Evolutionary conservation across 2,329 filamentous ascomycete genomes (phyloP).

Genomic region (Cladosporium phlei): DNA sequence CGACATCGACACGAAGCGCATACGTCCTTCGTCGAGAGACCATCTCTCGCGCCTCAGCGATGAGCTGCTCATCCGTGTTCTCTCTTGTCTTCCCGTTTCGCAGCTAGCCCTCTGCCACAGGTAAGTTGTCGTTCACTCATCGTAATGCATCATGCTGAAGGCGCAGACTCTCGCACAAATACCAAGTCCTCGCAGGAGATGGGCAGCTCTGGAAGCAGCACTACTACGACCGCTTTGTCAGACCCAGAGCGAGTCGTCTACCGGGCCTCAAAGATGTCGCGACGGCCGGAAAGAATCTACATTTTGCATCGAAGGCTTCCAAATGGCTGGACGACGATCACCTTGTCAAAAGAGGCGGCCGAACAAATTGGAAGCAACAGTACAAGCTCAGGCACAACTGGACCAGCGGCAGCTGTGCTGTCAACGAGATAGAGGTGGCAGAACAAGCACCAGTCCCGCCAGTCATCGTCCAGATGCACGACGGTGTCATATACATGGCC

Average conservation of each 20-base stretch:
- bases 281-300: constrained; percentile 34
- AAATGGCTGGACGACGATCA: constrained; percentile 60
- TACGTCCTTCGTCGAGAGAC: constrained; percentile 40
- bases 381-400: constrained; percentile 90
- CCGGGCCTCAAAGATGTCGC: constrained; percentile 55
- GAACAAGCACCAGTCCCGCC: constrained; percentile 51
- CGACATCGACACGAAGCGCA: constrained; percentile 9
- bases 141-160: constrained; percentile 32
- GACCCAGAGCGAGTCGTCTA: constrained; percentile 71
- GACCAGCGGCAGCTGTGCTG: constrained; percentile 73
- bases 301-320: constrained; percentile 53
- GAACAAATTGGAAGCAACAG: constrained; percentile 78
- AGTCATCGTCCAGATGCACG: constrained; percentile 69
- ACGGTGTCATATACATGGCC: constrained; percentile 72
- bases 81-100: constrained; percentile 67
- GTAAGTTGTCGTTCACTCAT: constrained; percentile 33
- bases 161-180: constrained; percentile 67
- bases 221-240: constrained; percentile 83
- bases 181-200: constrained; percentile 68
- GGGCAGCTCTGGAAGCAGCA: constrained; percentile 85
- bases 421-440: constrained; percentile 68
- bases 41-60: constrained; percentile 71
- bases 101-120: constrained; percentile 62
- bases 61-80: constrained; percentile 79
- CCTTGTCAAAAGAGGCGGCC: constrained; percentile 46